phyloP scores from a whole-genome alignment of 768 basidiomycete genomes.

The Mycena vitilis region DNA sequence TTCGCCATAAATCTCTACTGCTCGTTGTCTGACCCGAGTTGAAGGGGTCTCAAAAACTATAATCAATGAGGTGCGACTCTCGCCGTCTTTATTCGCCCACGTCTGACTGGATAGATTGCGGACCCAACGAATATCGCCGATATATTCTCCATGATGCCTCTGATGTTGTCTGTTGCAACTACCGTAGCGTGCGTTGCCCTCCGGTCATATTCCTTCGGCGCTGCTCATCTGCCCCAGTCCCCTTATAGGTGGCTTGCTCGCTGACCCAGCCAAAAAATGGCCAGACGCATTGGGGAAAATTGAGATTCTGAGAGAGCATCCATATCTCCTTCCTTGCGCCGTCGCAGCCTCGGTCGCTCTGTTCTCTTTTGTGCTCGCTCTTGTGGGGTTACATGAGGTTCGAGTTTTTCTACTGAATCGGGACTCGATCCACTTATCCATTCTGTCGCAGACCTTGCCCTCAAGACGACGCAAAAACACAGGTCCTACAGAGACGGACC shows the following conservation, averaged over 20 bases:
- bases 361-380: constrained; percentile 46
- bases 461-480: constrained; percentile 1
- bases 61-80: constrained; percentile 53
- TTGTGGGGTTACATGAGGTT: constrained; percentile 59
- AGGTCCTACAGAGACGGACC: constrained; percentile 19
- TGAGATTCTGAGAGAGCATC: constrained; percentile 47
- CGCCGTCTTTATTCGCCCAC: background rate
- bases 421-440: no score
- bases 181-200: constrained; percentile 36
- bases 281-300: constrained; percentile 65
- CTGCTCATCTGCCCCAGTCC: constrained; percentile 9
- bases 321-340: constrained; percentile 63
- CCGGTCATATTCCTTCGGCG: background rate
- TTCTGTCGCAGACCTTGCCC: constrained; percentile 17
- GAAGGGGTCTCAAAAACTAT: constrained; percentile 58
- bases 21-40: background rate
- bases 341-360: constrained; percentile 51
- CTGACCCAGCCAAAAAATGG: constrained; percentile 70
- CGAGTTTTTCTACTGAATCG: constrained; percentile 5
- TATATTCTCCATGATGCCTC: constrained; percentile 44
- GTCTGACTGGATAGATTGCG: constrained; percentile 39
- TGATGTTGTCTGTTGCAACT: constrained; percentile 44
- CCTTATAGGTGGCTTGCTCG: constrained; percentile 58
- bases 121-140: constrained; percentile 48
- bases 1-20: background rate